Percentiles rank a stretch among this genome's conserved stretches.
phyloP scores from a whole-genome alignment of 257 asterid species.

The Solanum megistacrolobum region DNA sequence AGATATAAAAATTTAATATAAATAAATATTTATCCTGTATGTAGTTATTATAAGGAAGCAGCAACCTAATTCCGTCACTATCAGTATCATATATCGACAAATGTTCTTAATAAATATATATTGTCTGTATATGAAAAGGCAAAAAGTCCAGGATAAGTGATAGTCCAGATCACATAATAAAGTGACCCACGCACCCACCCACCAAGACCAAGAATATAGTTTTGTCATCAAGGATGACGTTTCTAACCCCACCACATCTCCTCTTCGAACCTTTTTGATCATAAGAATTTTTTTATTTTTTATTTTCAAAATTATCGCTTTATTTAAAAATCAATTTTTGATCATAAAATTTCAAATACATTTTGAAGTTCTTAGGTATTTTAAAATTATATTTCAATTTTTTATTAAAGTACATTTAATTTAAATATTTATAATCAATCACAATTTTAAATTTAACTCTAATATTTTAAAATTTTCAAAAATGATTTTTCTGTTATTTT shows the following conservation, averaged over 20 bases:
- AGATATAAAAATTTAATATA: neutral
- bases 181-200: neutral
- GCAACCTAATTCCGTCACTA: neutral
- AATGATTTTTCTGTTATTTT: neutral
- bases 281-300: neutral
- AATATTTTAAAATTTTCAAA: fast-evolving
- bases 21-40: neutral
- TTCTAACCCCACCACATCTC: neutral
- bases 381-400: neutral
- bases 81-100: neutral
- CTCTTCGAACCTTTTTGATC: neutral
- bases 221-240: slow-evolving; percentile 1
- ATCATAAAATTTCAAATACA: neutral
- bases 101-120: neutral
- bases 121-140: neutral
- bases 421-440: neutral
- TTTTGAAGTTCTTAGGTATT: neutral
- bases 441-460: neutral
- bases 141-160: neutral
- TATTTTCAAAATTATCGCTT: neutral
- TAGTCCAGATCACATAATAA: neutral
- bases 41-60: neutral
- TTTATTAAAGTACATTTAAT: neutral
- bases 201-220: neutral
- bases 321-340: neutral